Evolutionary conservation across 2,329 filamentous ascomycete species (phyloP), one percentile per base, ranked within the genome.

Genomic region (Diplodia sapinea): DNA sequence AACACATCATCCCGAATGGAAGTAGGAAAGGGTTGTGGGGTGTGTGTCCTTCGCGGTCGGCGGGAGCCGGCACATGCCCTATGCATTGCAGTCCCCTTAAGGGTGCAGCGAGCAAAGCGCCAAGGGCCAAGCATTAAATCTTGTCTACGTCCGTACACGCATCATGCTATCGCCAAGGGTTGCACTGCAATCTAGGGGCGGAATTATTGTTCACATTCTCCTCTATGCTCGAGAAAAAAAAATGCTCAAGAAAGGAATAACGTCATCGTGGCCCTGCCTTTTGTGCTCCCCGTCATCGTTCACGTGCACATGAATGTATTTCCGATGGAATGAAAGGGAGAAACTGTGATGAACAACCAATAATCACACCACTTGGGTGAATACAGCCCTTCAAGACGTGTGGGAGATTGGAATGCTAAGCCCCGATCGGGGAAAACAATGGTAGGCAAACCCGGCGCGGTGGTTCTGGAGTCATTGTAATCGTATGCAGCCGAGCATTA

Each of bases 91-190:
- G 8, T 47, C 17, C 40, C 40, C 40, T 43, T 8, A n/a, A 20
- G 17, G 7, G 13, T 47, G 43, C 43, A 47, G 43, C 17, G 43
- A 38, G 9, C 8, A 12, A 38, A 11, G 20, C 11, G 43, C 43
- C 43, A 47, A 47, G 43, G n/a, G 17, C n/a, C 43, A n/a, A 47
- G 43, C 43, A 47, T 47, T 47, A 12, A 47, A 20, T 47, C 43
- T 47, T 47, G 17, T n/a, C 43, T 20, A 20, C 43, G 43, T 36
- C 33, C 11, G 33, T 36, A 36, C 33, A 36, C 9, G n/a, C 43
- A 47, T 47, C 43, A 47, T 47, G 43, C 43, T 47, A 47, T 47
- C 43, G 43, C 43, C 43, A 47, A 47, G 43, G 43, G 43, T 38
- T 38, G 17, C 43, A 11, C 3, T n/a, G 31, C n/a, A 47, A 47